Conservation (phyloP, 163 green algal species). For the Trebouxia gelatinosa region DNA sequence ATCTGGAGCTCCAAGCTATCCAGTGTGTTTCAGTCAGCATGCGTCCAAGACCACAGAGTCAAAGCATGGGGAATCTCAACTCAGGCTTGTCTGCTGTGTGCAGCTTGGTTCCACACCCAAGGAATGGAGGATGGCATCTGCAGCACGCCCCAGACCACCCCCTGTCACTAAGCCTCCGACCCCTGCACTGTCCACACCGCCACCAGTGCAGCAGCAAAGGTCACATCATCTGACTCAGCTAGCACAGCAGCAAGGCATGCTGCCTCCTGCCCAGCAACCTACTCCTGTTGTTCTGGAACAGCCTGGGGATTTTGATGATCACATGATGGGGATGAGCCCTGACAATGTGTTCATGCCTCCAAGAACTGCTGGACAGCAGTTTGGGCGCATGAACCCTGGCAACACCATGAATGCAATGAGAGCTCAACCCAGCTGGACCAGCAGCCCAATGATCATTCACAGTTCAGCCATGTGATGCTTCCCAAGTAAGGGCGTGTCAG, state of each 20-base stretch:
- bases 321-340: slow-evolving; percentile 28
- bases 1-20: too few species aligned
- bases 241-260: slow-evolving; percentile 22
- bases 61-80: background rate
- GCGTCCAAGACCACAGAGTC: too few species aligned
- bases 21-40: too few species aligned
- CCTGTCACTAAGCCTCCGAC: background rate
- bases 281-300: too few species aligned
- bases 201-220: slow-evolving; percentile 16
- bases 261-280: slow-evolving; percentile 11
- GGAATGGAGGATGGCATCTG: slow-evolving; percentile 21
- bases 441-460: slow-evolving; percentile 17
- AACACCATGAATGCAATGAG: slow-evolving; percentile 18
- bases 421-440: background rate
- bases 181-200: background rate
- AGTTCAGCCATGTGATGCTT: slow-evolving; percentile 17
- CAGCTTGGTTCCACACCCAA: slow-evolving; percentile 16
- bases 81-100: background rate
- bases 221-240: slow-evolving; percentile 17
- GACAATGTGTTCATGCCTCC: slow-evolving; percentile 25
- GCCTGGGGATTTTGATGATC: slow-evolving; percentile 23
- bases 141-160: background rate
- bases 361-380: slow-evolving; percentile 23
- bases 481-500: too few species aligned
- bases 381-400: slow-evolving; percentile 4